Percentiles rank a stretch among this genome's conserved stretches.
Evolutionary conservation across 192 early-diverging fungal species (phyloP).

Genomic region (Thamnidium elegans): DNA sequence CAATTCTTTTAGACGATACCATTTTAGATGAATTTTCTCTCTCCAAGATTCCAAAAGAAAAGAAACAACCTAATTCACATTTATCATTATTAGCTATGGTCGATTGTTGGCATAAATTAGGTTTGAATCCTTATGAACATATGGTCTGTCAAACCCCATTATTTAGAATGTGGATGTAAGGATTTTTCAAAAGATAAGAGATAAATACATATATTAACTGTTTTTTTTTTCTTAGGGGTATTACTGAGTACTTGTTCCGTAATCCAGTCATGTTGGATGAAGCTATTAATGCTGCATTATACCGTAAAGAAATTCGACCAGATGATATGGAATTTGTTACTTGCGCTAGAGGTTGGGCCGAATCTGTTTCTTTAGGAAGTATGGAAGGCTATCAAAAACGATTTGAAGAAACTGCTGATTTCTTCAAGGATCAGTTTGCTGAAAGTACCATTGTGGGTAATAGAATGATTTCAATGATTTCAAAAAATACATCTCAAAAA

Average conservation of each 20-base stretch:
- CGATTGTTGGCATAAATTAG: constrained; percentile 87
- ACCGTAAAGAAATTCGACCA: constrained; percentile 66
- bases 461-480: constrained; percentile 56
- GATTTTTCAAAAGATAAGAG: neutral
- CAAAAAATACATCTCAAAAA: constrained; percentile 37
- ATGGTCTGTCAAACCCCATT: constrained; percentile 95
- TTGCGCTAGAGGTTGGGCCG: constrained; percentile 90
- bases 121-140: constrained; percentile 88
- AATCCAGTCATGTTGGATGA: constrained; percentile 80
- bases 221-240: constrained; percentile 57
- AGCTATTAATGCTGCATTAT: constrained; percentile 79
- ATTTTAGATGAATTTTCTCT: constrained; percentile 87
- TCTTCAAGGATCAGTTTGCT: constrained; percentile 69
- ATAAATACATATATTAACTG: neutral
- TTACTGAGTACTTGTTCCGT: constrained; percentile 90
- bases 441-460: constrained; percentile 55
- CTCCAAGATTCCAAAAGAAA: constrained; percentile 69
- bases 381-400: constrained; percentile 81
- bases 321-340: constrained; percentile 91
- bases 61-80: constrained; percentile 84
- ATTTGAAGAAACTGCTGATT: constrained; percentile 81
- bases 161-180: constrained; percentile 85
- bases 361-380: constrained; percentile 78
- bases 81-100: constrained; percentile 90
- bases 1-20: constrained; percentile 75